Evolutionary conservation across 306 rosid species (phyloP).

Genomic region (Cicer cuneatum): DNA sequence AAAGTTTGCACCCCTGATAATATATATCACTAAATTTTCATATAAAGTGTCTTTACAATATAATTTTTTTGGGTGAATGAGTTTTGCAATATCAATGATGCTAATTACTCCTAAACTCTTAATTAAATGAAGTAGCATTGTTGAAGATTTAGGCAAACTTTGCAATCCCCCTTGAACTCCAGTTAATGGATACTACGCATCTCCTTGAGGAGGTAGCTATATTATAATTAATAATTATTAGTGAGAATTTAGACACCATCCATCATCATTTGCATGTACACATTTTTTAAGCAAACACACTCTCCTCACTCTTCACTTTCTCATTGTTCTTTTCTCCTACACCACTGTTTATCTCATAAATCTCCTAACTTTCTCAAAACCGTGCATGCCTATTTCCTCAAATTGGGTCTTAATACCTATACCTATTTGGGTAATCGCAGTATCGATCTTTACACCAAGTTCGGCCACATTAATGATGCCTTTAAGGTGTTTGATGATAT

Average conservation of each 20-base stretch:
- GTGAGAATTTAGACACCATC: not conserved
- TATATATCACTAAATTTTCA: no score
- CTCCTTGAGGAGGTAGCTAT: no score
- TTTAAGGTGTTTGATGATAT: conserved; percentile 65
- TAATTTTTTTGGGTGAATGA: no score
- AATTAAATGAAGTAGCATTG: no score
- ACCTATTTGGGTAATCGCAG: conserved; percentile 78
- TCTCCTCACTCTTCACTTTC: conserved; percentile 51
- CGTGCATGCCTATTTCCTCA: conserved; percentile 71
- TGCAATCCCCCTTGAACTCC: no score
- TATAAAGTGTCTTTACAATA: no score
- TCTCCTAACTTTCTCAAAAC: conserved; percentile 49
- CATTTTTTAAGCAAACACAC: conserved; percentile 56
- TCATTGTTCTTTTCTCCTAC: conserved; percentile 57
- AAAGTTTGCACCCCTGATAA: no score
- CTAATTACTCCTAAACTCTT: no score
- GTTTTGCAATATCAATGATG: no score
- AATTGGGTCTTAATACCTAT: conserved; percentile 66
- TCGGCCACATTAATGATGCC: conserved; percentile 59
- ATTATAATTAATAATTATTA: no score
- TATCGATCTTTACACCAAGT: conserved; percentile 58
- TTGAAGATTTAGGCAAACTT: no score
- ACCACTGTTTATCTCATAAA: conserved; percentile 53
- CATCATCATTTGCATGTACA: conserved; percentile 64
- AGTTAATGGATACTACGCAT: no score